A percentile compares a stretch with the other conserved stretches of the same genome.
phyloP scores from a whole-genome alignment of 73 alveolate genomes.

The Tetrahymena borealis region DNA sequence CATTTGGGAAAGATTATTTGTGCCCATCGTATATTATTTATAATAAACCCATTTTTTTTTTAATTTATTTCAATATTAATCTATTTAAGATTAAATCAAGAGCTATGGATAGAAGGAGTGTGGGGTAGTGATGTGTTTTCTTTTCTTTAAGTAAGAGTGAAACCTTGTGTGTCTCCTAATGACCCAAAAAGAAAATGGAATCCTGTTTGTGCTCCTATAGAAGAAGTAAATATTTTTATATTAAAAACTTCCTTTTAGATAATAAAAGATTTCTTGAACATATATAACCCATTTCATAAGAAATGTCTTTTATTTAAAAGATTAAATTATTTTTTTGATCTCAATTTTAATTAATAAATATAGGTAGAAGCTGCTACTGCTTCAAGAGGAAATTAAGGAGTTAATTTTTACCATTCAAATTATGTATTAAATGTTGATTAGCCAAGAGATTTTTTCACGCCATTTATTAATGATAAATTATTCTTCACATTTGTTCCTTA shows the following conservation, averaged over 20 bases:
- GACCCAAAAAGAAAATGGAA: neutral
- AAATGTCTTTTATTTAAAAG: neutral
- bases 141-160: neutral
- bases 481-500: neutral
- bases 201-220: neutral
- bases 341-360: neutral
- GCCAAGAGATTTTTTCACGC: neutral
- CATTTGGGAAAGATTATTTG: neutral
- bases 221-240: neutral
- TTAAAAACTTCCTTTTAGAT: too few relatives aligned
- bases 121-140: neutral
- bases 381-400: neutral
- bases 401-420: neutral
- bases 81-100: neutral
- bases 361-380: neutral
- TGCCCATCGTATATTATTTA: neutral
- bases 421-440: neutral
- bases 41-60: too few relatives aligned
- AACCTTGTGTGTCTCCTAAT: neutral
- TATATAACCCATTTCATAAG: too few relatives aligned
- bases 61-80: too few relatives aligned
- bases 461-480: neutral
- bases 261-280: too few relatives aligned
- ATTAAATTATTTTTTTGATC: too few relatives aligned
- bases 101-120: neutral